Evolutionary conservation across 2,329 filamentous ascomycete species (phyloP), one percentile per base, ranked within the genome.

Genomic region (Verticillium dahliae): DNA sequence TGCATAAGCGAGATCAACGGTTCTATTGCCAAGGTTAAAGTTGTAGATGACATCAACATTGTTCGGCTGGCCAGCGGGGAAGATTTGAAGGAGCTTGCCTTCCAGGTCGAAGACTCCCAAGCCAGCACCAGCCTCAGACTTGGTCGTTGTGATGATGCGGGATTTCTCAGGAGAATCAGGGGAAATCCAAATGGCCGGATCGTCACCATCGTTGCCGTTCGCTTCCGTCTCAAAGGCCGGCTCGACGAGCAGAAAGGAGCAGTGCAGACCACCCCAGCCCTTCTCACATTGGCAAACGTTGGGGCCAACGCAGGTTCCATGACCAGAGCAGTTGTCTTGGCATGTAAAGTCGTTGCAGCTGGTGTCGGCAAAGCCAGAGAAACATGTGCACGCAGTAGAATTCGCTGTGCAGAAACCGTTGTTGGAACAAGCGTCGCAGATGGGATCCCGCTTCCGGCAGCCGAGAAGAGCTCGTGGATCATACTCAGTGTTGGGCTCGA

Each of bases 1-100:
- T 1, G 81, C 81, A 65, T 78, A 83, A 1, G 76, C 76, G 13
- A 84, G 68, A 65, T 84, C 81, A 1, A 80, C 70, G 1, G 67
- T 77, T 3, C 77, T 73, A 15, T 75, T 69, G 1, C 80, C 80
- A 0, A 75, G 71, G 4, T 74, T 66, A 56, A 84, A 79, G 10
- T 73, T 74, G 60, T 82, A 83, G 52, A 84, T 81, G 33, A 84
- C 73, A 58, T 84, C 81, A 1, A 84, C 80, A 41, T 84, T 84
- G 63, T 84, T 82, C 0, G 82, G 82, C 60, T 84, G 73, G 1
- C 73, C 74, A 0, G 80, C 80, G 0, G 68, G 62, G 6, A 81
- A 70, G 3, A 74, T 73, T 65, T 83, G 80, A 0, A 83, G 62
- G 2, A 79, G 69, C 33, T 78, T 81, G 0, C 82, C 81, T 9